A percentile compares a stretch with the other conserved stretches of the same genome.
These are phyloP conservation scores for Ustilago shanxiensis DNA, from an alignment of 1,284 basidiomycete species.

Conservation along the genomic window DNA sequence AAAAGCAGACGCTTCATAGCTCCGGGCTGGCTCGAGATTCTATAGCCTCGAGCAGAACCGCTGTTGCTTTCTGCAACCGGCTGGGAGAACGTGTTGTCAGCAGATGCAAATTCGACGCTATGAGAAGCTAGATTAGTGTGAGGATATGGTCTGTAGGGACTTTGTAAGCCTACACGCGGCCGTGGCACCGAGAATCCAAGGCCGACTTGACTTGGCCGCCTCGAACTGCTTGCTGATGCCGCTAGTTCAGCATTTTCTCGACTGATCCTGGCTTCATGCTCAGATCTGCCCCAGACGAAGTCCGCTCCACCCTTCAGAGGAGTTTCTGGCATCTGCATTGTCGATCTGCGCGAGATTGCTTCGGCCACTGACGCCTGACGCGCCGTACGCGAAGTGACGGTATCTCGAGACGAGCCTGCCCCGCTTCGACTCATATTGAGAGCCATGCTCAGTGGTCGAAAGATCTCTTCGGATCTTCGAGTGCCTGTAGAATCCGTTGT, in stretches of 20 bases:
- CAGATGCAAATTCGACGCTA: background rate
- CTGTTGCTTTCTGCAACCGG: too few species aligned
- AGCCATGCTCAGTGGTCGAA: constrained; percentile 27
- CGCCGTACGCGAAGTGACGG: background rate
- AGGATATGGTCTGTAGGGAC: too few species aligned
- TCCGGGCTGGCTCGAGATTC: constrained; percentile 19
- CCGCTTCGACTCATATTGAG: constrained; percentile 10
- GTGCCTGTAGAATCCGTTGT: constrained; percentile 12
- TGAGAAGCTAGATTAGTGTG: too few species aligned
- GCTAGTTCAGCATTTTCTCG: background rate
- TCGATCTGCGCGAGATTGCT: background rate
- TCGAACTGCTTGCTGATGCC: background rate
- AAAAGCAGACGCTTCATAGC: constrained; percentile 14
- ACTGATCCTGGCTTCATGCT: background rate
- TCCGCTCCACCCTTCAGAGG: constrained; percentile 14
- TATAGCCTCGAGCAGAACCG: background rate
- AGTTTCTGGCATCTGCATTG: constrained; percentile 6
- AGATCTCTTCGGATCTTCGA: constrained; percentile 35
- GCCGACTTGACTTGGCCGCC: background rate
- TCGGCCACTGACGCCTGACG: background rate
- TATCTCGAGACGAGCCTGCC: constrained; percentile 18
- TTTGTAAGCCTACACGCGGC: background rate
- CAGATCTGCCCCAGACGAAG: constrained; percentile 14
- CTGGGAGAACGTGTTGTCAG: background rate
- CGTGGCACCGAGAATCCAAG: constrained; percentile 7